Percentiles rank a stretch among this genome's conserved stretches.
Conservation (phyloP, 2,329 filamentous ascomycete species). For the Leptographium radiaticola region DNA sequence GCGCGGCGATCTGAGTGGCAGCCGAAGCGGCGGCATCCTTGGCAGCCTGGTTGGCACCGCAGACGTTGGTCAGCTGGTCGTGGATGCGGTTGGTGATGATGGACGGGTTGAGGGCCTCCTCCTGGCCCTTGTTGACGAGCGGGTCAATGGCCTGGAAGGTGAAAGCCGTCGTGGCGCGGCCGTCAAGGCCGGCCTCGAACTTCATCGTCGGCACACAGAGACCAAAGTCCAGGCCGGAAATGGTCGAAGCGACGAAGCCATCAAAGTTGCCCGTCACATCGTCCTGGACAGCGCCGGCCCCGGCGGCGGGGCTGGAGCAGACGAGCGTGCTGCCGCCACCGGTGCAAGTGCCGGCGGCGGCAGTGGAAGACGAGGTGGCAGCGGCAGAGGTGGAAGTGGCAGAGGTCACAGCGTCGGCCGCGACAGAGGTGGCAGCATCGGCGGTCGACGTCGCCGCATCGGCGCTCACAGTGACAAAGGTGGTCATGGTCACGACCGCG, state of each 20-base stretch:
- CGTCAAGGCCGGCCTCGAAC: constrained; percentile 43
- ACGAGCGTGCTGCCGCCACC: constrained; percentile 5
- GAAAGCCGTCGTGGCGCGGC: constrained; percentile 43
- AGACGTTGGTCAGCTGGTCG: constrained; percentile 56
- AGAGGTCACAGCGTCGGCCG: not conserved
- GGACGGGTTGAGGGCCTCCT: constrained; percentile 57
- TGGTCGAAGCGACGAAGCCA: constrained; percentile 10
- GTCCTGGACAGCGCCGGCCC: constrained; percentile 9
- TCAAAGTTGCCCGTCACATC: constrained; percentile 9
- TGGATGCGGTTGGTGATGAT: constrained; percentile 64
- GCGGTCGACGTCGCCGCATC: not conserved
- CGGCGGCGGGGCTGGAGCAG: constrained; percentile 3
- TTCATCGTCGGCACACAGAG: constrained; percentile 43
- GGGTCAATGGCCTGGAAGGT: constrained; percentile 57
- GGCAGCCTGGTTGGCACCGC: constrained; percentile 47
- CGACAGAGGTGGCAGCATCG: not conserved
- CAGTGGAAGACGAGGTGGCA: not conserved
- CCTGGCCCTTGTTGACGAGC: constrained; percentile 45
- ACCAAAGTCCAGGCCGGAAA: constrained; percentile 32
- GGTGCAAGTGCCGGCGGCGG: constrained; percentile 3
- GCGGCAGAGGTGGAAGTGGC: not conserved
- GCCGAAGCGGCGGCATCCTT: constrained; percentile 38
- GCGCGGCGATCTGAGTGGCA: constrained; percentile 24
- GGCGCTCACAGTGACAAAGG: not conserved
- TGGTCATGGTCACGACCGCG: not conserved